Base-by-base conservation (phyloP, 805 yeast genomes). In the Pichia manshurica region DNA sequence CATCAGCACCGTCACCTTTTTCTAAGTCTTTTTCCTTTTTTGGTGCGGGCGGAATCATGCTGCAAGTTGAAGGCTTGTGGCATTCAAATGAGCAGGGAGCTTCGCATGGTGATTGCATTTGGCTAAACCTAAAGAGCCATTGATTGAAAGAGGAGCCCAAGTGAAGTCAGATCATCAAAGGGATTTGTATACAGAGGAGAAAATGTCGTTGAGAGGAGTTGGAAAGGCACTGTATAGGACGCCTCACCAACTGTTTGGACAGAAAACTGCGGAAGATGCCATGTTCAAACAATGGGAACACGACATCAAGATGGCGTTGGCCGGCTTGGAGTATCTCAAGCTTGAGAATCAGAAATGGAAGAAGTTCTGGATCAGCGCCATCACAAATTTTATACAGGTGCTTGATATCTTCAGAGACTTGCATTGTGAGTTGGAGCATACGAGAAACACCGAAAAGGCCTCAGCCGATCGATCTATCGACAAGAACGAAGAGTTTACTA, bases 271-370 rank as follows among this genome's bases (percentile, higher is more conserved):
- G 4, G 75, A 72, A 47, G 78, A 74, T 53, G 68, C 66, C 31
- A 52, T 65, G 13, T 60, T 73, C 10, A 52, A 56, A n/a, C 66
- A 65, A 40, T 75, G 76, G 67, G 70, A 69, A 46, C 68, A 71
- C 48, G 78, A 74, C 51, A 53, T 74, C 9, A 63, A 67, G 43
- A 56, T 62, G 5, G 64, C 75, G 1, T 58, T 70, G 28, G 69
- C 71, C 19, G 81, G 78, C 1, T 57, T 77, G 34, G 67, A 68
- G 40, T 76, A 64, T 49, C 50, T 76, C 45, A 56, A 66, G 31
- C 53, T 56, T 13, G 63, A 66, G 37, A 57, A 61, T 35, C 53
- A 55, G 41, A 59, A 60, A 42, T 63, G 64, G 63, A 48, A 56
- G 20, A 44, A 54, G 33, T 49, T 56, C 42, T 59, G 68, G 62